Percentiles rank a stretch among this genome's conserved stretches.
phyloP scores from a whole-genome alignment of 2,329 filamentous ascomycete species.

The Aureobasidium namibiae region DNA sequence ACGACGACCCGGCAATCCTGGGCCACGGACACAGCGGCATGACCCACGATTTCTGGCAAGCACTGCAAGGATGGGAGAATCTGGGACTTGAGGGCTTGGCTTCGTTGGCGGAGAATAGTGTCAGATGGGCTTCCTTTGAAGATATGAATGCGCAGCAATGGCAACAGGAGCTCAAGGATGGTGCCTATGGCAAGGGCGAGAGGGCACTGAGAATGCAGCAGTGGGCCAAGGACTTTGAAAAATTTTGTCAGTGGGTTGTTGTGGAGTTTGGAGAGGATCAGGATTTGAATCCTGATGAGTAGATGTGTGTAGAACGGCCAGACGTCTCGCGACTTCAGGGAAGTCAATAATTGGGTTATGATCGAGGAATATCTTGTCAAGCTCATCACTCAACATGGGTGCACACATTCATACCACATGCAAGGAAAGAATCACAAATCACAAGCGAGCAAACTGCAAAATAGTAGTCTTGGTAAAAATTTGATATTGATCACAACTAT shows the following conservation, averaged over 20 bases:
- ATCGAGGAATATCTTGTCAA: too few species aligned
- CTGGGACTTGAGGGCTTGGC: slow-evolving; percentile 80
- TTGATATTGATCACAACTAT: too few species aligned
- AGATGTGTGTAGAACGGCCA: too few species aligned
- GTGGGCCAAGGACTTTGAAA: slow-evolving; percentile 78
- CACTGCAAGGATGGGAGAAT: slow-evolving; percentile 84
- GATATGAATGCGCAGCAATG: slow-evolving; percentile 66
- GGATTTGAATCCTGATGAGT: slow-evolving; percentile 11
- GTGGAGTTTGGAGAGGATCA: slow-evolving; percentile 49
- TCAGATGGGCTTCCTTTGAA: slow-evolving; percentile 83
- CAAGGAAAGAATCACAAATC: too few species aligned
- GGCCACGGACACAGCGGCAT: slow-evolving; percentile 75
- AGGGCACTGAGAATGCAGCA: slow-evolving; percentile 66
- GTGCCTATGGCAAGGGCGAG: slow-evolving; percentile 60
- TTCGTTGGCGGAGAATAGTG: slow-evolving; percentile 82
- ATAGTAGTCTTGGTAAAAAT: too few species aligned
- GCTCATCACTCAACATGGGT: too few species aligned
- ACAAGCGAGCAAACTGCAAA: too few species aligned
- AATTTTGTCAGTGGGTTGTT: slow-evolving; percentile 85
- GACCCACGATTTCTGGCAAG: slow-evolving; percentile 92
- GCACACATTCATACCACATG: too few species aligned
- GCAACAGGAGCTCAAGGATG: slow-evolving; percentile 63
- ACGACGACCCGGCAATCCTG: slow-evolving; percentile 84
- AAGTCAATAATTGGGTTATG: too few species aligned
- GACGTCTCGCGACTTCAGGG: too few species aligned